phyloP scores from a whole-genome alignment of 2,329 filamentous ascomycete species.

The Cordyceps farinosa region DNA sequence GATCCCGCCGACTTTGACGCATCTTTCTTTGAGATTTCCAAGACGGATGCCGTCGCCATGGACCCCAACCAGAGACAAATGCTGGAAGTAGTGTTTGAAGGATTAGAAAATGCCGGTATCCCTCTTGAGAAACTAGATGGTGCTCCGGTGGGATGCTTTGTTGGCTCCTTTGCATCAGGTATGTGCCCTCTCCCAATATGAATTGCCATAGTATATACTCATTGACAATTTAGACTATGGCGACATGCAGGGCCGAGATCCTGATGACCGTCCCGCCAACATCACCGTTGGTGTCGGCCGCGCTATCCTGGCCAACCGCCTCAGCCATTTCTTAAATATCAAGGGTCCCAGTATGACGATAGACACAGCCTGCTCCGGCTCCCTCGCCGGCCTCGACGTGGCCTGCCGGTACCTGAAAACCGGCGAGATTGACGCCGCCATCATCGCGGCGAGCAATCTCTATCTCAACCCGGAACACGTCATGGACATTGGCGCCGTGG shows the following conservation, averaged over 20 bases:
- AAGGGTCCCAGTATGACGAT: conserved; percentile 46
- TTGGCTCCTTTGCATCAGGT: conserved; percentile 29
- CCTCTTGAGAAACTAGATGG: conserved; percentile 6
- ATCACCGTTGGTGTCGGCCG: conserved; percentile 46
- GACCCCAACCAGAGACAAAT: conserved; percentile 11
- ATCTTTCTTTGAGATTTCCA: conserved; percentile 7
- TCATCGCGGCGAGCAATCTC: conserved; percentile 40
- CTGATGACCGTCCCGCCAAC: conserved; percentile 45
- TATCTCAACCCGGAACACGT: conserved; percentile 43
- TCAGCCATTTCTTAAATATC: conserved; percentile 47
- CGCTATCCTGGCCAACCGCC: conserved; percentile 43
- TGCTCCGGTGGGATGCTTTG: conserved; percentile 15
- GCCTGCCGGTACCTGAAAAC: conserved; percentile 28
- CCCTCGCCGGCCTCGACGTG: conserved; percentile 43
- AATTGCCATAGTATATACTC: background rate
- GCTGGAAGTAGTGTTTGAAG: conserved; percentile 11
- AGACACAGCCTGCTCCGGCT: conserved; percentile 51
- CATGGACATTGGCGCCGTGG: conserved; percentile 39
- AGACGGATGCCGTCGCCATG: conserved; percentile 2
- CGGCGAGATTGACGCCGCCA: conserved; percentile 22
- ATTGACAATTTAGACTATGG: conserved; percentile 23
- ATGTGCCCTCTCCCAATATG: background rate
- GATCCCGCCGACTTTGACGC: conserved; percentile 10
- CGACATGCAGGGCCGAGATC: conserved; percentile 33
- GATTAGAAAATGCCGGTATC: conserved; percentile 4